Percentiles rank a stretch among this genome's conserved stretches.
Conservation (phyloP, 164 flowering plant species). For the Hamamelis virginiana region DNA sequence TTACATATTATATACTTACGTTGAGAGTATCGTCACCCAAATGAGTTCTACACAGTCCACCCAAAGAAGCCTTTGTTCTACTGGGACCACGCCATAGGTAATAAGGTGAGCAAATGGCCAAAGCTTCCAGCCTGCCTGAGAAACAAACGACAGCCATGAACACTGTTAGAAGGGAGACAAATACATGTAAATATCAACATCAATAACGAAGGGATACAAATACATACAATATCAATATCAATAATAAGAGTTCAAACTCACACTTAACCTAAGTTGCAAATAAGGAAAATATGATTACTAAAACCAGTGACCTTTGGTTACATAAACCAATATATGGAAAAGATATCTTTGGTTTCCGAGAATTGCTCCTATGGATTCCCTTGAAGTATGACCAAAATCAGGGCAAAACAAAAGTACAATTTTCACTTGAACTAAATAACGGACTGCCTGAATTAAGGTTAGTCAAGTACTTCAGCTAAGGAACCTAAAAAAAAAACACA, state of each 20-base stretch:
- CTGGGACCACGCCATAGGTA: constrained; percentile 85
- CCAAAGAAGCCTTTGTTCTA: constrained; percentile 98
- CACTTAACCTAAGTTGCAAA: neutral
- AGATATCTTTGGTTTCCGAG: too few species aligned
- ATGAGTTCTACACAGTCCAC: constrained; percentile 94
- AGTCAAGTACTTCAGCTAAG: too few species aligned
- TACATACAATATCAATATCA: neutral
- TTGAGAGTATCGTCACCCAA: constrained; percentile 96
- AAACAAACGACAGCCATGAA: constrained; percentile 15
- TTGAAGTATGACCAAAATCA: too few species aligned
- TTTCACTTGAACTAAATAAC: too few species aligned
- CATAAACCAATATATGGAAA: too few species aligned
- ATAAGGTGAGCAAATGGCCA: constrained; percentile 98
- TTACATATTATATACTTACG: constrained; percentile 47
- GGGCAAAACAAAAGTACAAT: too few species aligned
- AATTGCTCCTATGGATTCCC: too few species aligned
- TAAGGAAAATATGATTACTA: too few species aligned
- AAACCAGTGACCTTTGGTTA: too few species aligned
- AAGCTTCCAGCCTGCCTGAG: constrained; percentile 99
- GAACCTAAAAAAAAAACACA: too few species aligned
- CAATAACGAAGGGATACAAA: neutral
- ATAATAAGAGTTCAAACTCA: neutral
- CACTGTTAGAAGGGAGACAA: neutral
- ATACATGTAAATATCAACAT: neutral
- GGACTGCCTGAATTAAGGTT: too few species aligned